Base-by-base conservation (phyloP, 352 stramenopile species). In the Albugo laibachii region DNA sequence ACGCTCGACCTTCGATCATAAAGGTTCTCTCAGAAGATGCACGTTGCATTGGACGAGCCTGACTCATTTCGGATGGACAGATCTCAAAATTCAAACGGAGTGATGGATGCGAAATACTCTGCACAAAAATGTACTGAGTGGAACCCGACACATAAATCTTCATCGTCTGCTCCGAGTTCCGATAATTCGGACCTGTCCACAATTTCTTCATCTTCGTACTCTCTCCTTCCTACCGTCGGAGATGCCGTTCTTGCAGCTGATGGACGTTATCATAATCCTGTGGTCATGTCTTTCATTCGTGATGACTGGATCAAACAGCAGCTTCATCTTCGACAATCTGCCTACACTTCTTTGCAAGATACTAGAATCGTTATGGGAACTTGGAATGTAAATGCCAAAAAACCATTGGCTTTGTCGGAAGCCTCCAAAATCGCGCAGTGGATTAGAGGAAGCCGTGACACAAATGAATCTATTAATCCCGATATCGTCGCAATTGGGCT, bases 371-470 rank as follows among this genome's bases (percentile, higher is more conserved):
- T 86, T 48, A 63, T 65, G 0, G 93, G 93, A 39, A 99, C 95
- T 21, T 99, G 94, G 92, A 99, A 99, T 59, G 96, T 99, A 13
- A 99, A 99, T 62, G 96, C 92, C 42, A 99, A 99, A 68, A 97
- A 97, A 47, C 93, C 92, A 15, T 62, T 94, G n/a, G 61, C 77
- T 36, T 50, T 55, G 0, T 37, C 49, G 0, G 70, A 86, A 34
- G 68, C 61, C 6, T 45, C 55, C 15, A 74, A 80, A 55, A 61
- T 85, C 47, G 43, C 66, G n/a, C 60, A 79, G 24, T 92, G 79
- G 78, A 52, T 92, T 48, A 60, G 11, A 36, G 35, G 0, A 49
- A 57, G 21, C 40, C 14, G 11, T 40, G 24, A 38, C 37, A 45
- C 10, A 24, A 48, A 20, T 19, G 13, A 50, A 13, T 11, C 50